phyloP scores from a whole-genome alignment of 2,329 filamentous ascomycete genomes.

The Fusarium papillatum region DNA sequence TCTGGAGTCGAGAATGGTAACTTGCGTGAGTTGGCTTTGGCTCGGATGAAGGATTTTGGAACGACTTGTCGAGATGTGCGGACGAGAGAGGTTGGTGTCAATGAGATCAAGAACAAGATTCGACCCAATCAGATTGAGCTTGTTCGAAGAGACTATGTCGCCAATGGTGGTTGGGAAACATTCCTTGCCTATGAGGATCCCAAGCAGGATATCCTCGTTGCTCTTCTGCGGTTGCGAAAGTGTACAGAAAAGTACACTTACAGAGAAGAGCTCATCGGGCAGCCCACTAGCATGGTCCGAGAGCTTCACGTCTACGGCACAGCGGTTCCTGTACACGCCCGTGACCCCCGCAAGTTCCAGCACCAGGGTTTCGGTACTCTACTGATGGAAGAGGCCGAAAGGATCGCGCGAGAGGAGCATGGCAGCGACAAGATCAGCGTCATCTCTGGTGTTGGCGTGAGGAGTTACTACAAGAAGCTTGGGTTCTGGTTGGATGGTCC shows the following conservation, averaged over 20 bases:
- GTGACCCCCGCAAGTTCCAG: conserved; percentile 97
- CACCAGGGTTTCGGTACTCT: conserved; percentile 97
- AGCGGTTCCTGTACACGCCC: conserved; percentile 95
- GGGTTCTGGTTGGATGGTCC: conserved; percentile 96
- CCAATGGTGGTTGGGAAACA: conserved; percentile 98
- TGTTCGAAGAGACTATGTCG: conserved; percentile 91
- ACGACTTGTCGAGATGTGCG: conserved; percentile 97
- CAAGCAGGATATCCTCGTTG: conserved; percentile 98
- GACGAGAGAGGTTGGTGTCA: conserved; percentile 96
- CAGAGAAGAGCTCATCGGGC: conserved; percentile 85
- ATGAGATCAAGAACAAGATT: conserved; percentile 99
- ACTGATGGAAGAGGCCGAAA: conserved; percentile 97
- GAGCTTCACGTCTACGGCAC: conserved; percentile 98
- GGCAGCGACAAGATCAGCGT: conserved; percentile 95
- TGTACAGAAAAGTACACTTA: conserved; percentile 95
- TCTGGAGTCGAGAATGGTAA: conserved; percentile 99
- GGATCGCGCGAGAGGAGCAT: conserved; percentile 95
- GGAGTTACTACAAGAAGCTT: conserved; percentile 94
- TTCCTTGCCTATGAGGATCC: conserved; percentile 98
- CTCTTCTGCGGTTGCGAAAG: conserved; percentile 88
- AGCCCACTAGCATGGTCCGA: conserved; percentile 92
- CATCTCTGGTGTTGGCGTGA: conserved; percentile 96
- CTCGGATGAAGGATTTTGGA: conserved; percentile 99
- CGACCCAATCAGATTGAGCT: conserved; percentile 96
- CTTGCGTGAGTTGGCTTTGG: conserved; percentile 90